Percentiles rank a stretch among this genome's conserved stretches.
phyloP scores from a whole-genome alignment of 176 grass and related monocot genomes.

The Zizania latifolia region DNA sequence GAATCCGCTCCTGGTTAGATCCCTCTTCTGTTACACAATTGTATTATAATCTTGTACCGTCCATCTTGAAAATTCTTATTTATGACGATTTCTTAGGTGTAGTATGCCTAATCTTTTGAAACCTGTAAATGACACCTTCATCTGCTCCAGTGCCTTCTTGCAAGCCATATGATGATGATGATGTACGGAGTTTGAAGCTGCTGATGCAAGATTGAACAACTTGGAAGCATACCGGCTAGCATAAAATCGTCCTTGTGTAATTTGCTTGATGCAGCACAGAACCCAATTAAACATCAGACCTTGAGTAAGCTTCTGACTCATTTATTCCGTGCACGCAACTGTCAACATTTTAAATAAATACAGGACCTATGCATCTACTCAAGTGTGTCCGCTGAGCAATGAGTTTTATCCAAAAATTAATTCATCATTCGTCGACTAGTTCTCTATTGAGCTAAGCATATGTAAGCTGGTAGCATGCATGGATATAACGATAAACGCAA shows the following conservation, averaged over 20 bases:
- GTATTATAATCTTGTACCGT: no score
- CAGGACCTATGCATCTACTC: background rate
- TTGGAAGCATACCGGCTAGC: background rate
- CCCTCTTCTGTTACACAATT: no score
- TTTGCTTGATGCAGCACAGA: background rate
- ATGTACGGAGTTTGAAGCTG: background rate
- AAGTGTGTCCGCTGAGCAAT: no score
- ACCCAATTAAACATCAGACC: background rate
- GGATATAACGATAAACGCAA: no score
- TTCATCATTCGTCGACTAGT: background rate
- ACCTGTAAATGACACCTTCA: background rate
- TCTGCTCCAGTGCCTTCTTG: background rate
- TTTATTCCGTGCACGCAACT: constrained; percentile 23
- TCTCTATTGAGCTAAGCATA: background rate
- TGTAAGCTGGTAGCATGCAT: no score
- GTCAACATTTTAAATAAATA: background rate
- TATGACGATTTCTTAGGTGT: no score
- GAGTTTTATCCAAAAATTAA: no score
- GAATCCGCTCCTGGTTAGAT: no score
- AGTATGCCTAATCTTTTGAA: no score
- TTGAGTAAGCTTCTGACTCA: constrained; percentile 1
- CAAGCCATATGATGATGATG: background rate
- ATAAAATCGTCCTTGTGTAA: background rate
- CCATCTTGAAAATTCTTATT: no score
- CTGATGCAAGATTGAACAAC: background rate